Evolutionary conservation across 2,329 filamentous ascomycete genomes (phyloP).

Genomic region (Arthrocladium fulminans): DNA sequence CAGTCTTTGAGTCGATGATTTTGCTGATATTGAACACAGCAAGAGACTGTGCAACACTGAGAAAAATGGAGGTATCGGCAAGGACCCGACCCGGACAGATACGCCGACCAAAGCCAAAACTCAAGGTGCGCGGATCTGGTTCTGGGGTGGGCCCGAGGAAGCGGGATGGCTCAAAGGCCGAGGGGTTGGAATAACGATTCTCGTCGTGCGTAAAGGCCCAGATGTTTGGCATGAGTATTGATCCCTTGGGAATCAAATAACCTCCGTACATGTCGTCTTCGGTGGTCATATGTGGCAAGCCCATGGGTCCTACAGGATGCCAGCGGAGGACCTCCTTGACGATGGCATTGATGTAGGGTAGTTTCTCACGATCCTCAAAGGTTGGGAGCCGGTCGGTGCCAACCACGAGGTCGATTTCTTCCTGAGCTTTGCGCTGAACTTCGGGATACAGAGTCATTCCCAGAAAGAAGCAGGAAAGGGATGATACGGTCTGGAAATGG

Average conservation of each 20-base stretch:
- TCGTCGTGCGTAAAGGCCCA: conserved; percentile 39
- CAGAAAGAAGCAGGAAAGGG: conserved; percentile 29
- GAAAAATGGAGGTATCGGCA: conserved; percentile 33
- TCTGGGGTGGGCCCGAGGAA: conserved; percentile 32
- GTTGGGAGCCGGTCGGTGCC: conserved; percentile 40
- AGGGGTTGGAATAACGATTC: conserved; percentile 26
- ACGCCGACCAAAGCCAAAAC: conserved; percentile 47
- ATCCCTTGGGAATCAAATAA: conserved; percentile 42
- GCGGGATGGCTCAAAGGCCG: conserved; percentile 37
- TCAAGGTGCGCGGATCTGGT: conserved; percentile 39
- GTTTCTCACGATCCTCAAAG: conserved; percentile 39
- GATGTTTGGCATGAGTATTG: conserved; percentile 38
- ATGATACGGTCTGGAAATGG: conserved; percentile 36
- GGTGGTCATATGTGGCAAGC: conserved; percentile 41
- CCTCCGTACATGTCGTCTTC: conserved; percentile 43
- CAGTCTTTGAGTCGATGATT: conserved; percentile 28
- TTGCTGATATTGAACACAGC: conserved; percentile 16
- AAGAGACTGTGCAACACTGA: conserved; percentile 48
- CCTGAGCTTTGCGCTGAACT: conserved; percentile 38
- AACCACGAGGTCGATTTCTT: conserved; percentile 43
- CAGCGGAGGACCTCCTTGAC: conserved; percentile 48
- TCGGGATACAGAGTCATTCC: conserved; percentile 44
- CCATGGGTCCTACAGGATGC: conserved; percentile 34
- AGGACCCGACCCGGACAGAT: conserved; percentile 27
- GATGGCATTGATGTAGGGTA: conserved; percentile 48